These are phyloP conservation scores for Aspergillus taichungensis DNA, from an alignment of 495 filamentous ascomycete species.

Conservation along the genomic window DNA sequence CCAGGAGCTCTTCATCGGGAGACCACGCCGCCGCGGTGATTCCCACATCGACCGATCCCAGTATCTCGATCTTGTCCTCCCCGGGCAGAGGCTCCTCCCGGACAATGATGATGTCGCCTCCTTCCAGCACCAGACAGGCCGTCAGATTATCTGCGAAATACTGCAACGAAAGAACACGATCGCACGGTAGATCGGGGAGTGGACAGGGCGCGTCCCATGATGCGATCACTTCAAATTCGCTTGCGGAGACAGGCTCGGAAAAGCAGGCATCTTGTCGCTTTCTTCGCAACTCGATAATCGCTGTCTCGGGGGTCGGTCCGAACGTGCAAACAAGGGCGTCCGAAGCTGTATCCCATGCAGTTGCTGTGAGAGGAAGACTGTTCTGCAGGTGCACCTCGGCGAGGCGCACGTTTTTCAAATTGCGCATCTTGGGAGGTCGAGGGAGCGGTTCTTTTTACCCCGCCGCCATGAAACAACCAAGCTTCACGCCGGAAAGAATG, in stretches of 20 bases:
- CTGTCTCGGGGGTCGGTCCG: constrained; percentile 55
- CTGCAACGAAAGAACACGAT: constrained; percentile 67
- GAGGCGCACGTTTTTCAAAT: constrained; percentile 64
- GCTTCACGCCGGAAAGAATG: neutral
- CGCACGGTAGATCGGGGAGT: constrained; percentile 56
- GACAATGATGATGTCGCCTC: constrained; percentile 82
- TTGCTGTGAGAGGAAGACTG: constrained; percentile 54
- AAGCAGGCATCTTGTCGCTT: constrained; percentile 31
- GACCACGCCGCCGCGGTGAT: constrained; percentile 90
- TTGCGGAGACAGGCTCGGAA: constrained; percentile 26
- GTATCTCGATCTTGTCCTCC: constrained; percentile 79
- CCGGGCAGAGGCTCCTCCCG: constrained; percentile 61
- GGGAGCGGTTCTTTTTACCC: constrained; percentile 24
- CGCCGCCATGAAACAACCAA: constrained; percentile 30
- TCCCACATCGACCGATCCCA: constrained; percentile 86
- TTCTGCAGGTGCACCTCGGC: constrained; percentile 45
- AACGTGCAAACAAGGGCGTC: constrained; percentile 67
- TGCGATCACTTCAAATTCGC: constrained; percentile 49
- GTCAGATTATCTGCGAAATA: constrained; percentile 72
- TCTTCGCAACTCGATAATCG: constrained; percentile 55
- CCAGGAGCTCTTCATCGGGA: constrained; percentile 85
- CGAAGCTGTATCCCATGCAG: constrained; percentile 66
- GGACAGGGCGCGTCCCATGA: constrained; percentile 81
- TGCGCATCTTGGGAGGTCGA: constrained; percentile 53
- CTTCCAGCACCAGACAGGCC: constrained; percentile 74